These are phyloP conservation scores for Trichoderma gamsii DNA, from an alignment of 495 filamentous ascomycete genomes.

Conservation along the genomic window DNA sequence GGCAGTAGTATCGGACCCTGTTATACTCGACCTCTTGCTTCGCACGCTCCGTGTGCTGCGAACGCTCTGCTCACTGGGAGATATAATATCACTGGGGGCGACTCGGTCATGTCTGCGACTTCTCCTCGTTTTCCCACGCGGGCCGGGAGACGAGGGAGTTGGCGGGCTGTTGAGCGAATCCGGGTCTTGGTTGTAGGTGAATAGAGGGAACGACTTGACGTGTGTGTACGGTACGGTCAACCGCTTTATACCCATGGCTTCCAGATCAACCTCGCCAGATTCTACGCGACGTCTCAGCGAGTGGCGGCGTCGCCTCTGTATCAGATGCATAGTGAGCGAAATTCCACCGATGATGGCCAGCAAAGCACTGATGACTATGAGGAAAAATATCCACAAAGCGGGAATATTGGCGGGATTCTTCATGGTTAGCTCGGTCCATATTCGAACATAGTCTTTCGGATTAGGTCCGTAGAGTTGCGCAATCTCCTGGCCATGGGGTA, in stretches of 20 bases:
- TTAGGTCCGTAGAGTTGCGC: slow-evolving; percentile 57
- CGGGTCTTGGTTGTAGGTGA: slow-evolving; percentile 56
- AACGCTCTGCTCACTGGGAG: neutral
- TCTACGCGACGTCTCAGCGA: slow-evolving; percentile 61
- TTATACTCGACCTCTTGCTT: slow-evolving; percentile 18
- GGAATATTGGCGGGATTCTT: slow-evolving; percentile 44
- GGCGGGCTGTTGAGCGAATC: slow-evolving; percentile 14
- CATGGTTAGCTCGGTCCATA: slow-evolving; percentile 43
- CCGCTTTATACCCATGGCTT: slow-evolving; percentile 69
- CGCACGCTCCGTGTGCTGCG: slow-evolving; percentile 12
- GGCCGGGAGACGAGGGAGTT: neutral
- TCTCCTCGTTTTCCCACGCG: slow-evolving; percentile 17
- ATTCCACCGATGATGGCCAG: slow-evolving; percentile 57
- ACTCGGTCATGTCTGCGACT: slow-evolving; percentile 15
- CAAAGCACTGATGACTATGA: slow-evolving; percentile 73
- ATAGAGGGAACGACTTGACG: slow-evolving; percentile 66
- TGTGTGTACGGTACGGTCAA: slow-evolving; percentile 62
- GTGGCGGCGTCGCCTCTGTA: slow-evolving; percentile 61
- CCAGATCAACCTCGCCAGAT: slow-evolving; percentile 72
- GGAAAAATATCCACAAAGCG: slow-evolving; percentile 74
- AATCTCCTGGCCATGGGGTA: slow-evolving; percentile 53
- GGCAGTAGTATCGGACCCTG: slow-evolving; percentile 23
- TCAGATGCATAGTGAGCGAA: slow-evolving; percentile 64
- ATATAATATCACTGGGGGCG: slow-evolving; percentile 17
- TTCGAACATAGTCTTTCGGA: slow-evolving; percentile 49